Conservation (phyloP, 2,329 filamentous ascomycete species). For the Colletotrichum sp. region DNA sequence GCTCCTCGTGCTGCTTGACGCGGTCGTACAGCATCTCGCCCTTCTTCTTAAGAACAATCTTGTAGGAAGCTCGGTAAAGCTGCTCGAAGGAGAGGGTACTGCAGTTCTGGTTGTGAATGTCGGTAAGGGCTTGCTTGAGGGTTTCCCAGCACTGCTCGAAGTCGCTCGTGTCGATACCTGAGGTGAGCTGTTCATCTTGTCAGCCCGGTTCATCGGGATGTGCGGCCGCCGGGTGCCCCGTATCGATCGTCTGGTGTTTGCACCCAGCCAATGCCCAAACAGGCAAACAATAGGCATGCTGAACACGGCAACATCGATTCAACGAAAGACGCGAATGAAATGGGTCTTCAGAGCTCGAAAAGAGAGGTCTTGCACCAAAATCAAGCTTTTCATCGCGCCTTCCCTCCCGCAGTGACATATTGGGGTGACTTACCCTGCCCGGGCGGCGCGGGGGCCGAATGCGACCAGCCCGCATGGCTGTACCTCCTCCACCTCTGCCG, state of each 20-base stretch:
- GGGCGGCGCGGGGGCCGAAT: conserved; percentile 50
- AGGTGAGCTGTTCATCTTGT: neutral
- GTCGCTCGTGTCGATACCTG: conserved; percentile 63
- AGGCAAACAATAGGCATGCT: neutral
- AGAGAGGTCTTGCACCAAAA: neutral
- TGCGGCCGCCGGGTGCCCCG: neutral
- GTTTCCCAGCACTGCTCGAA: conserved; percentile 87
- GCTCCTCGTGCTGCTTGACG: conserved; percentile 80
- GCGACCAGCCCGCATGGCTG: conserved; percentile 41
- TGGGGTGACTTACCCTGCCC: conserved; percentile 40
- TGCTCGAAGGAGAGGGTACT: conserved; percentile 93
- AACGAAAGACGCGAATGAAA: neutral
- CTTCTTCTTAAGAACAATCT: conserved; percentile 88
- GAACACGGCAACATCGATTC: neutral
- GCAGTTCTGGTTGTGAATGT: conserved; percentile 93
- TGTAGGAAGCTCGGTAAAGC: conserved; percentile 92
- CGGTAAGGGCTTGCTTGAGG: conserved; percentile 76
- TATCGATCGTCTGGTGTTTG: neutral
- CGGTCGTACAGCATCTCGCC: conserved; percentile 81
- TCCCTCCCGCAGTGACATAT: neutral
- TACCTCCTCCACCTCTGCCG: conserved; percentile 46
- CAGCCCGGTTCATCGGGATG: neutral
- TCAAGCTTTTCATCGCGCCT: neutral
- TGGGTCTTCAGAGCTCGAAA: neutral
- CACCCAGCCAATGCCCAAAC: neutral